Evolutionary conservation across 768 basidiomycete species (phyloP).

Genomic region (Lactarius quietus): DNA sequence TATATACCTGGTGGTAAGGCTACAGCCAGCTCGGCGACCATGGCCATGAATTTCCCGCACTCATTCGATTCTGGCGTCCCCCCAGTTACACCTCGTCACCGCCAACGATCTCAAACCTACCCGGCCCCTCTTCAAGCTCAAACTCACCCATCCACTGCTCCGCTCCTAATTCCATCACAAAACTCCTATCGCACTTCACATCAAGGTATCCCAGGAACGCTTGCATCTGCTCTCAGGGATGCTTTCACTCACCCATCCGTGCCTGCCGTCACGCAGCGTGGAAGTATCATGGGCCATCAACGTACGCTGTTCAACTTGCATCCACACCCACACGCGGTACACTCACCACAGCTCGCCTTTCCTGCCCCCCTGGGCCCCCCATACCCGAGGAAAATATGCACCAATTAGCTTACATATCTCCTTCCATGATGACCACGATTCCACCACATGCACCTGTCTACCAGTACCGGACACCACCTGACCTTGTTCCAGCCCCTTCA

Average conservation of each 20-base stretch:
- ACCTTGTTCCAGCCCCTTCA: slow-evolving; percentile 32
- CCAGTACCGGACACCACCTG: slow-evolving; percentile 37
- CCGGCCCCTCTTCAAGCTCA: not conserved
- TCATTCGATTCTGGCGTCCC: not conserved
- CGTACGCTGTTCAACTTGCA: slow-evolving; percentile 6
- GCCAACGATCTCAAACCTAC: not conserved
- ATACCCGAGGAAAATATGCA: slow-evolving; percentile 10
- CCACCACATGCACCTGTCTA: slow-evolving; percentile 38
- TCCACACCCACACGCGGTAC: slow-evolving; percentile 6
- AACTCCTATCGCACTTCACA: not conserved
- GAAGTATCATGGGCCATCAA: slow-evolving; percentile 7
- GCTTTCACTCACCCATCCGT: slow-evolving; percentile 26
- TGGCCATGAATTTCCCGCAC: slow-evolving; percentile 4
- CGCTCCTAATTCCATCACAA: slow-evolving; percentile 17
- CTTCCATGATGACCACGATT: slow-evolving; percentile 38
- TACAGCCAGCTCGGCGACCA: not conserved
- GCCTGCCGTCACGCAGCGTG: slow-evolving; percentile 22
- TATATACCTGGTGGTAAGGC: slow-evolving; percentile 12
- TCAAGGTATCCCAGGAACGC: not conserved
- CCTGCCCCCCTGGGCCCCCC: slow-evolving; percentile 8
- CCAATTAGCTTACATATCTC: slow-evolving; percentile 27
- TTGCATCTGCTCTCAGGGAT: slow-evolving; percentile 13
- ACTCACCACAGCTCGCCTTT: slow-evolving; percentile 12
- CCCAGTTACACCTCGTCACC: not conserved
- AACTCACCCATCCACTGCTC: not conserved